These are phyloP conservation scores for Lineolata rhizophorae DNA, from an alignment of 495 filamentous ascomycete genomes.

Conservation along the genomic window DNA sequence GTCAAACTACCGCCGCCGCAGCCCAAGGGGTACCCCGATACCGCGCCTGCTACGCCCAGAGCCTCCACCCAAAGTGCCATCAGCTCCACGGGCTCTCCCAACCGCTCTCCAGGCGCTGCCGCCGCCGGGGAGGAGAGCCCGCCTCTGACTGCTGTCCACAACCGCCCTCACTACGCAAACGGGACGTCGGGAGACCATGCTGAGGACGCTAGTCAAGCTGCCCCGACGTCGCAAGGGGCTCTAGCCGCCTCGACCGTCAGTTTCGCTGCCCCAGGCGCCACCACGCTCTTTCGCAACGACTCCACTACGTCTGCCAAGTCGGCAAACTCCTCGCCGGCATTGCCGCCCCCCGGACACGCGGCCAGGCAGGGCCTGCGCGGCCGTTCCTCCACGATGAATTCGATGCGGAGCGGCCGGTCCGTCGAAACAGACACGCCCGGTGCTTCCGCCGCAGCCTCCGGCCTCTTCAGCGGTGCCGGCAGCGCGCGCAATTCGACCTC, in stretches of 20 bases:
- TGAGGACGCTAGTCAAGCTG: conserved; percentile 21
- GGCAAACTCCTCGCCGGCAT: conserved; percentile 24
- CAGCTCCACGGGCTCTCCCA: conserved; percentile 9
- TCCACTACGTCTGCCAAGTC: conserved; percentile 49
- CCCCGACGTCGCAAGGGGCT: conserved; percentile 31
- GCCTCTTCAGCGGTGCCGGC: conserved; percentile 21
- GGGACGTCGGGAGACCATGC: conserved; percentile 14
- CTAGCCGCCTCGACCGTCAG: conserved; percentile 21
- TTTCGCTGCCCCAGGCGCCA: conserved; percentile 20
- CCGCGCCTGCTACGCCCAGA: conserved; percentile 26
- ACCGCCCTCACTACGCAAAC: conserved; percentile 14
- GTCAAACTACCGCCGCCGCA: conserved; percentile 29
- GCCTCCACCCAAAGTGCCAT: conserved; percentile 23
- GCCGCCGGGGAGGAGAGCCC: too few species aligned
- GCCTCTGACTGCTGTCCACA: conserved; percentile 14
- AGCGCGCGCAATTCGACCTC: conserved; percentile 58
- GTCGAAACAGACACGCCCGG: too few species aligned
- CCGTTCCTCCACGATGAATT: conserved; percentile 80
- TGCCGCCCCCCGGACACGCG: conserved; percentile 19
- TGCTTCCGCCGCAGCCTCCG: conserved; percentile 33
- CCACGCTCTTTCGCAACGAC: conserved; percentile 31
- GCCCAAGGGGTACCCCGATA: too few species aligned
- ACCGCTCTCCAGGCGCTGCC: conserved; percentile 10
- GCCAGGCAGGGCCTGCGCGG: conserved; percentile 33
- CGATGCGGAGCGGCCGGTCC: conserved; percentile 30